These are phyloP conservation scores for Laetiporus sulphureus DNA, from an alignment of 1,284 basidiomycete species.

Conservation along the genomic window DNA sequence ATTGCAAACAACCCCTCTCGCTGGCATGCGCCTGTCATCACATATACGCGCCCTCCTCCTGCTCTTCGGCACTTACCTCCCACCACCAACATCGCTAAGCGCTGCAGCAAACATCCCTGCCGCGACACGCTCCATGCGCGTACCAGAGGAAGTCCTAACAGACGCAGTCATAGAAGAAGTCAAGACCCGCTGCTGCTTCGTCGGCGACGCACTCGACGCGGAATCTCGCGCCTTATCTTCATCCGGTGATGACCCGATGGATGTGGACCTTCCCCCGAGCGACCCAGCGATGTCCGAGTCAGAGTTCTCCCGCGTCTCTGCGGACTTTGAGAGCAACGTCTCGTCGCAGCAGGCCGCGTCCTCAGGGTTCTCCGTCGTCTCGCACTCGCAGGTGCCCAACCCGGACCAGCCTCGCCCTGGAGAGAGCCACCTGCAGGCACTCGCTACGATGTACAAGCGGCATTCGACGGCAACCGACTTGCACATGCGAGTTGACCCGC, in stretches of 20 bases:
- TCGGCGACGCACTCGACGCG: slow-evolving; percentile 48
- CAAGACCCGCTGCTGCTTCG: slow-evolving; percentile 78
- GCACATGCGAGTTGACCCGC: slow-evolving; percentile 58
- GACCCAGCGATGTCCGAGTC: slow-evolving; percentile 57
- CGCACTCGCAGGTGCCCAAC: slow-evolving; percentile 29
- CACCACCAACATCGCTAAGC: slow-evolving; percentile 67
- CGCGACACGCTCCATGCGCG: slow-evolving; percentile 54
- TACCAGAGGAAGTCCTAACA: slow-evolving; percentile 71
- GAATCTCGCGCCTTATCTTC: slow-evolving; percentile 38
- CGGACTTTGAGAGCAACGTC: slow-evolving; percentile 41
- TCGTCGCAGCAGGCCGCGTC: slow-evolving; percentile 43
- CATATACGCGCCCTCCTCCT: slow-evolving; percentile 77
- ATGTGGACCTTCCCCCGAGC: slow-evolving; percentile 51
- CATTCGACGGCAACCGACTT: slow-evolving; percentile 72
- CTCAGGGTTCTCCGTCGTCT: slow-evolving; percentile 53
- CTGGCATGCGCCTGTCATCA: slow-evolving; percentile 66
- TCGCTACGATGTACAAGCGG: slow-evolving; percentile 62
- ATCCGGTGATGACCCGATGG: slow-evolving; percentile 34
- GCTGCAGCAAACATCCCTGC: slow-evolving; percentile 53
- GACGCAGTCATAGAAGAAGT: slow-evolving; percentile 76
- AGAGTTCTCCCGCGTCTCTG: slow-evolving; percentile 49
- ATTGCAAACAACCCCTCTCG: slow-evolving; percentile 76
- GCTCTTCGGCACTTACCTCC: slow-evolving; percentile 74
- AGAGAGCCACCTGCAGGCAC: slow-evolving; percentile 55
- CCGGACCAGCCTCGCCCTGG: slow-evolving; percentile 21